Evolutionary conservation across 805 yeast genomes (phyloP), one percentile per base, ranked within the genome.

Genomic region (Hanseniaspora meyeri): DNA sequence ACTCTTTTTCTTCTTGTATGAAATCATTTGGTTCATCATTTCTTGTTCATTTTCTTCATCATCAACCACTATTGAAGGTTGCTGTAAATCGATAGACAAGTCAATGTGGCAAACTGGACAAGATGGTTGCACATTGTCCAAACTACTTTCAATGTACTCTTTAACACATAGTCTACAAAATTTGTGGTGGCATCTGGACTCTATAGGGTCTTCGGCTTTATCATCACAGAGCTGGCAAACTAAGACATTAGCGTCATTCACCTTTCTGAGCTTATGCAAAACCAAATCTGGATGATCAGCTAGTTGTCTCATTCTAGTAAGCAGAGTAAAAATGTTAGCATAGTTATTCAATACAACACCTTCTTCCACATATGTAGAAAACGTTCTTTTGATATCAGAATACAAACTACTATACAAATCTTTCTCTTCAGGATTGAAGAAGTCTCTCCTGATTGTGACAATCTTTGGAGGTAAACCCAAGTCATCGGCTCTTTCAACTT

Each of bases 281-380:
- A 93, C 97, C 60, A 93, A 73, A 70, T 93, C 99, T 0, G 99
- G 99, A 69, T 93, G 99, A 68, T 93, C 98, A 0, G 98, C 97
- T 63, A 93, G 74, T 70, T 93, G 98, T 64, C 99, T 80, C 98
- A 93, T 95, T 63, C 98, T 75, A 0, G 98, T 93, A 64, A 93
- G 90, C 57, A 93, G 76, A 0, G 97, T 90, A 72, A 93, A 93
- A 64, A 93, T 93, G 65, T 93, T 93, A 48, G 98, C 98, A 71
- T 93, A 93, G 68, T 93, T 93, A 70, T 93, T 93, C 58, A 93
- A 74, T 27, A 93, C 97, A 43, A 93, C 96, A 70, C 98, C 98
- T 65, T 87, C 91, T 24, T 95, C 93, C 42, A 93, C 97, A 66
- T 82, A 93, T 46, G 89, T 93, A 64, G 87, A 87, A 73, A 88